A percentile compares a stretch with the other conserved stretches of the same genome.
Conservation (phyloP, 176 grass and related monocot species). For the Avena eriantha region DNA sequence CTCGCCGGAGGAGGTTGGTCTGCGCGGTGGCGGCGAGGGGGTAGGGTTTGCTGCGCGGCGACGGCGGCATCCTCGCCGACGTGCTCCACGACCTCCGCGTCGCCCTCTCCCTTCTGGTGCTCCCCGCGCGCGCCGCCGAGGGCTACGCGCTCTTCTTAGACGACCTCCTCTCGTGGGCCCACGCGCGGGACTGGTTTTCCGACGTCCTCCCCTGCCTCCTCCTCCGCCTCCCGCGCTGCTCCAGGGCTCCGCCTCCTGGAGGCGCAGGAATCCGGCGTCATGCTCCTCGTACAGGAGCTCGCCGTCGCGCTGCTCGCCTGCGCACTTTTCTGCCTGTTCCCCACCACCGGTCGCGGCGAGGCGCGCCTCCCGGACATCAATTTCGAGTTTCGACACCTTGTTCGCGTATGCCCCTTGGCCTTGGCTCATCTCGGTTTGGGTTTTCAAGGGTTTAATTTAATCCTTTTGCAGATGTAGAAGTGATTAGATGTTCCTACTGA, state of each 20-base stretch:
- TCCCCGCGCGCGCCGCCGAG: slow-evolving; percentile 44
- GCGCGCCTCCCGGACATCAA: slow-evolving; percentile 71
- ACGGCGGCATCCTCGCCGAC: slow-evolving; percentile 65
- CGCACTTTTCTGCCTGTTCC: slow-evolving; percentile 89
- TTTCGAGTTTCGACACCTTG: slow-evolving; percentile 72
- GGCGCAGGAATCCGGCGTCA: slow-evolving; percentile 58
- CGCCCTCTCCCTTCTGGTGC: slow-evolving; percentile 51
- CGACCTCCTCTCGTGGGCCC: slow-evolving; percentile 58
- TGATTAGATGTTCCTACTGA: slow-evolving; percentile 6
- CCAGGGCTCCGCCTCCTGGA: slow-evolving; percentile 72
- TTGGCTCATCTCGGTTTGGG: background rate
- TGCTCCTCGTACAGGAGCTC: slow-evolving; percentile 77
- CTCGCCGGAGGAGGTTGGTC: too few relatives aligned
- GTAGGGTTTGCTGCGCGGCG: too few relatives aligned
- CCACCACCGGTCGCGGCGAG: slow-evolving; percentile 56
- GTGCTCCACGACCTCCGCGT: slow-evolving; percentile 69
- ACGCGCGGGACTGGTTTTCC: slow-evolving; percentile 76
- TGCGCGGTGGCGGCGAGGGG: too few relatives aligned
- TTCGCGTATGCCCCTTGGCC: slow-evolving; percentile 63
- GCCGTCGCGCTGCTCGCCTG: slow-evolving; percentile 78
- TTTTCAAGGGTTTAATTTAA: too few relatives aligned
- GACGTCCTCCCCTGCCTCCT: slow-evolving; percentile 67
- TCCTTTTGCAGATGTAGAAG: background rate
- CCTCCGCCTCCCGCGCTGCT: slow-evolving; percentile 70
- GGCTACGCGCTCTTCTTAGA: slow-evolving; percentile 86